Percentiles rank a stretch among this genome's conserved stretches.
phyloP scores from a whole-genome alignment of 2,329 filamentous ascomycete genomes.

The Hypoxylon sp. region DNA sequence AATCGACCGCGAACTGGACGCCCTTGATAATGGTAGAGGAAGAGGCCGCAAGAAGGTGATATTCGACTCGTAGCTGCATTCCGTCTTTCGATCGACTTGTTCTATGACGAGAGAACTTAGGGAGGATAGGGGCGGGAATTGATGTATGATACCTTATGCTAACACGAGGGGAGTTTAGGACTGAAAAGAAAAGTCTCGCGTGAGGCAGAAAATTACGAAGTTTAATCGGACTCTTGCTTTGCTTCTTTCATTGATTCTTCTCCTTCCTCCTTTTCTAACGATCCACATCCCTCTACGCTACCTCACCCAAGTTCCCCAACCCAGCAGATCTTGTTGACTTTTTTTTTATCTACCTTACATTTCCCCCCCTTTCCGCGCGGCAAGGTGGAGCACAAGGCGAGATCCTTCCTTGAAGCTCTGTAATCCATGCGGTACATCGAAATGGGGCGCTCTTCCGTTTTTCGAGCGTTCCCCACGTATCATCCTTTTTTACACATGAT shows the following conservation, averaged over 20 bases:
- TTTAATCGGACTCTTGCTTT: slow-evolving; percentile 11
- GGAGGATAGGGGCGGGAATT: slow-evolving; percentile 3
- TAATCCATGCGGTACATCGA: slow-evolving; percentile 81
- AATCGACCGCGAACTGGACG: slow-evolving; percentile 72
- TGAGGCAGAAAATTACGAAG: slow-evolving; percentile 26
- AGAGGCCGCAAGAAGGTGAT: slow-evolving; percentile 67
- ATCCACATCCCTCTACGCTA: neutral
- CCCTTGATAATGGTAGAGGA: slow-evolving; percentile 66
- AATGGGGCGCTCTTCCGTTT: slow-evolving; percentile 49
- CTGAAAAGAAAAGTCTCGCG: slow-evolving; percentile 3
- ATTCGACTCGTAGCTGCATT: slow-evolving; percentile 61
- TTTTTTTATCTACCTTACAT: neutral
- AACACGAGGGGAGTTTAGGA: slow-evolving; percentile 27
- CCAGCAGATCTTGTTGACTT: neutral
- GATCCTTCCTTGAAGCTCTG: slow-evolving; percentile 81
- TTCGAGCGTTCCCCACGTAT: slow-evolving; percentile 37
- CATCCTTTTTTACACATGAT: slow-evolving; percentile 31
- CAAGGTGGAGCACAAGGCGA: slow-evolving; percentile 84
- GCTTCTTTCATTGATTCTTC: neutral
- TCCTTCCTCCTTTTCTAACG: neutral
- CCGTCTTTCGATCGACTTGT: slow-evolving; percentile 21
- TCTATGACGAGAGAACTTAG: slow-evolving; percentile 5
- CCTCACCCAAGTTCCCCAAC: too few species aligned
- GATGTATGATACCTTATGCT: slow-evolving; percentile 43
- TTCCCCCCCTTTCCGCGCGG: slow-evolving; percentile 68